Percentiles rank a stretch among this genome's conserved stretches.
Evolutionary conservation across 2,329 filamentous ascomycete species (phyloP).

Genomic region (Pseudomassariella vexata): DNA sequence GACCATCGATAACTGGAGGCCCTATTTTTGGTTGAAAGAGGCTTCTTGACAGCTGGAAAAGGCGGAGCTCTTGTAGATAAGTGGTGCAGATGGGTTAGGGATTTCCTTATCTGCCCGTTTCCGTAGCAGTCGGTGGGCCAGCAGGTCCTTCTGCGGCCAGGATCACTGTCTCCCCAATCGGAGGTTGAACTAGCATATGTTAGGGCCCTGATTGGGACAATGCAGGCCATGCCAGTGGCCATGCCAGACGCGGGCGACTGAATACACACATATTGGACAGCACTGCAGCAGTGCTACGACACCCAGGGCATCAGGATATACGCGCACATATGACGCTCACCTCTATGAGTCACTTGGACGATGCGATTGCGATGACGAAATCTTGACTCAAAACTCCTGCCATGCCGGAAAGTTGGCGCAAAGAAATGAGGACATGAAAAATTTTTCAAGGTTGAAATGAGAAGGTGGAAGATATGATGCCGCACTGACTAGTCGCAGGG

Average conservation of each 20-base stretch:
- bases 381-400: slow-evolving; percentile 3
- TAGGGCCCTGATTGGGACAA: slow-evolving; percentile 1
- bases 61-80: slow-evolving; percentile 4
- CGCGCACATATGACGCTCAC: slow-evolving; percentile 4
- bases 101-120: slow-evolving; percentile 7
- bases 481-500: slow-evolving; percentile 10
- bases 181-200: slow-evolving; percentile 3
- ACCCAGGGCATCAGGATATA: slow-evolving; percentile 11
- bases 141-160: slow-evolving; percentile 1
- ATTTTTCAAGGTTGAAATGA: slow-evolving; percentile 20
- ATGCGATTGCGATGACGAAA: slow-evolving; percentile 1
- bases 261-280: slow-evolving; percentile 19
- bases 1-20: no score
- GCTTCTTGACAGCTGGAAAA: slow-evolving; percentile 7
- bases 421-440: slow-evolving; percentile 9
- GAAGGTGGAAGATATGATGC: slow-evolving; percentile 10
- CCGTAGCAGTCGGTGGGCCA: slow-evolving; percentile 4
- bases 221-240: slow-evolving; percentile 6
- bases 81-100: slow-evolving; percentile 8
- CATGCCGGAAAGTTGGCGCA: slow-evolving; percentile 6
- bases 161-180: slow-evolving; percentile 7
- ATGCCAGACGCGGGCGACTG: no score
- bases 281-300: slow-evolving; percentile 18
- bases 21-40: slow-evolving; percentile 5
- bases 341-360: slow-evolving; percentile 15